Conservation (phyloP, 2,329 filamentous ascomycete genomes). For the Colletotrichum liriopes region DNA sequence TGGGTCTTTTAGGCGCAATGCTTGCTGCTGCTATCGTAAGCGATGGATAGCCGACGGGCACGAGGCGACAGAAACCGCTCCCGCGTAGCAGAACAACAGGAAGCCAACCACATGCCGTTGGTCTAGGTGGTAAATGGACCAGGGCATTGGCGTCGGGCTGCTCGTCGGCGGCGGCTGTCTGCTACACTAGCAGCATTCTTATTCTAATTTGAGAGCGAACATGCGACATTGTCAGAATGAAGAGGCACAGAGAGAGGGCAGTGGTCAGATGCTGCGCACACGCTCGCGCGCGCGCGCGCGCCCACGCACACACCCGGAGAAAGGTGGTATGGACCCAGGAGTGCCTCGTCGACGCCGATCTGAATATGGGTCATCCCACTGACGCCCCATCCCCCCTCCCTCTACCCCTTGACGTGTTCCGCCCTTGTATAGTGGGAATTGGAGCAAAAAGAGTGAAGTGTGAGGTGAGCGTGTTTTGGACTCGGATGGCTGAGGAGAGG, state of each 20-base stretch:
- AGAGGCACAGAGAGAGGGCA: neutral
- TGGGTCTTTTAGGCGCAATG: constrained; percentile 16
- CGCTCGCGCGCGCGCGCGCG: neutral
- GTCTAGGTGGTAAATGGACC: neutral
- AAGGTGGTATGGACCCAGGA: constrained; percentile 4
- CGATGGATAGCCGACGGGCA: constrained; percentile 35
- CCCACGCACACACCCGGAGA: neutral
- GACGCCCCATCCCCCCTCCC: constrained; percentile 10
- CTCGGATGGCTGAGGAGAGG: constrained; percentile 9
- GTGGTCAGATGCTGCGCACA: neutral
- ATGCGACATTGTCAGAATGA: constrained; percentile 9
- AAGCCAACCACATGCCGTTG: constrained; percentile 9
- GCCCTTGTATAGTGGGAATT: constrained; percentile 5
- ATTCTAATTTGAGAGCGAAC: constrained; percentile 33
- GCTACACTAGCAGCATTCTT: constrained; percentile 33
- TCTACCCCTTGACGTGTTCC: neutral
- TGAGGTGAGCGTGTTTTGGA: constrained; percentile 33
- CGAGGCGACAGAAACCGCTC: constrained; percentile 25
- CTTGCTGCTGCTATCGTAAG: constrained; percentile 19
- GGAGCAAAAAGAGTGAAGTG: neutral
- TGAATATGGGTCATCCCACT: constrained; percentile 33
- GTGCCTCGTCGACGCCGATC: constrained; percentile 35
- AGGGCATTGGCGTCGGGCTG: constrained; percentile 9
- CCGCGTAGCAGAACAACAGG: constrained; percentile 12
- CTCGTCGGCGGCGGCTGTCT: constrained; percentile 2